Evolutionary conservation across 2,329 filamentous ascomycete genomes (phyloP), one percentile per base, ranked within the genome.

Genomic region (Chrysoporthe austroafricana): DNA sequence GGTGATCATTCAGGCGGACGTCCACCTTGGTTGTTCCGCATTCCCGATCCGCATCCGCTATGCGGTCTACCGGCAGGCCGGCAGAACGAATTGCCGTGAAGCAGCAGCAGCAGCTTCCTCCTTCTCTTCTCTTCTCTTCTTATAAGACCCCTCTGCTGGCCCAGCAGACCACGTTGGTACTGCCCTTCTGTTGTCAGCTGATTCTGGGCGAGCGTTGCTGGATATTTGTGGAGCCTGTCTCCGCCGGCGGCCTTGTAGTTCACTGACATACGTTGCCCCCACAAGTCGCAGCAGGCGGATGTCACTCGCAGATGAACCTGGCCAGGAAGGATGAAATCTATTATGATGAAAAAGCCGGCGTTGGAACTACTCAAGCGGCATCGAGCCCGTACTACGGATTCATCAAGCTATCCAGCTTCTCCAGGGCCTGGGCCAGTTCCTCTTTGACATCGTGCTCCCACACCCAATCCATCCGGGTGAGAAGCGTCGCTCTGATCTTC

Each of bases 391-490:
- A 54, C 21, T 2, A 32, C n/a, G 7, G 1, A 54, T 26, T 4
- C 14, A 32, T 54, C 18, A 7, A 54, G 39, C 39, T 59, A 58
- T 54, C 63, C 32, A 68, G 16, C 34, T 63, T 56, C n/a, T 69
- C 64, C 54, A 66, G 14, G 4, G 64, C 32, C 21, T 60, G 50
- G 2, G 32, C 56, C 39, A 70, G 11, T 50, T 70, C 66, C 14
- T 66, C 52, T 34, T 63, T 34, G 1, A 69, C 26, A 62, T 70
- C 67, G 14, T 46, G 62, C 11, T 66, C 11, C 69, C 69, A 70
- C 48, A 70, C 66, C 69, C 69, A 70, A 6, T 65, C 46, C 68
- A 70, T 70, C 46, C 66, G 66, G 11, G 43, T 65, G n/a, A 68
- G 46, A 16, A 70, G 66, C n/a, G 66, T 61, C 66, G 65, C 68